These are phyloP conservation scores for Tulasnella sp. DNA, from an alignment of 768 basidiomycete species.

Conservation along the genomic window DNA sequence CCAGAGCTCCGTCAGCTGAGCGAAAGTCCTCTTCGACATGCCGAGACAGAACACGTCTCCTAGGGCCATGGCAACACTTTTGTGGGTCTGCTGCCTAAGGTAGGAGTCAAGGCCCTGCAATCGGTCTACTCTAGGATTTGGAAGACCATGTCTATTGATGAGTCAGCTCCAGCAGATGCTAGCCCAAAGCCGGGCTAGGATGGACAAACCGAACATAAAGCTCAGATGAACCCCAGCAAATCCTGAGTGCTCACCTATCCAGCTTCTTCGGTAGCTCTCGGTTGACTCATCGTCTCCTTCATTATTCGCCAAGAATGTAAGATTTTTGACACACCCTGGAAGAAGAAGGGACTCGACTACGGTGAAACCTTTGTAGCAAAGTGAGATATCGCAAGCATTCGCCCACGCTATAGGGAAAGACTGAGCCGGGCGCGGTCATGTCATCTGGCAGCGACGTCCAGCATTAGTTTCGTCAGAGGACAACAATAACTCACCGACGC, in stretches of 20 bases:
- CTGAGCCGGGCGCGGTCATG: neutral
- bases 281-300: neutral
- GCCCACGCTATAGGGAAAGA: neutral
- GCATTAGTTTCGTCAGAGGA: neutral
- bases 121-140: neutral
- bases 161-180: neutral
- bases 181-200: conserved; percentile 2
- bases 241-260: neutral
- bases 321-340: too few relatives aligned
- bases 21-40: too few relatives aligned
- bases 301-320: too few relatives aligned
- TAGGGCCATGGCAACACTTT: neutral
- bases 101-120: neutral
- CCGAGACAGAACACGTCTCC: too few relatives aligned
- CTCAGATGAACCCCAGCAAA: neutral
- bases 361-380: neutral
- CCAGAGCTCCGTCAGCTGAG: too few relatives aligned
- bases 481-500: neutral
- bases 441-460: neutral
- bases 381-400: neutral
- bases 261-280: neutral
- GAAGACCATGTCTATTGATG: conserved; percentile 10
- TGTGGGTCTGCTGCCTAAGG: neutral
- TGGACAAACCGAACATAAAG: too few relatives aligned
- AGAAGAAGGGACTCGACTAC: neutral